These are phyloP conservation scores for Przewalskia tangutica DNA, from an alignment of 257 asterid species.

Conservation along the genomic window DNA sequence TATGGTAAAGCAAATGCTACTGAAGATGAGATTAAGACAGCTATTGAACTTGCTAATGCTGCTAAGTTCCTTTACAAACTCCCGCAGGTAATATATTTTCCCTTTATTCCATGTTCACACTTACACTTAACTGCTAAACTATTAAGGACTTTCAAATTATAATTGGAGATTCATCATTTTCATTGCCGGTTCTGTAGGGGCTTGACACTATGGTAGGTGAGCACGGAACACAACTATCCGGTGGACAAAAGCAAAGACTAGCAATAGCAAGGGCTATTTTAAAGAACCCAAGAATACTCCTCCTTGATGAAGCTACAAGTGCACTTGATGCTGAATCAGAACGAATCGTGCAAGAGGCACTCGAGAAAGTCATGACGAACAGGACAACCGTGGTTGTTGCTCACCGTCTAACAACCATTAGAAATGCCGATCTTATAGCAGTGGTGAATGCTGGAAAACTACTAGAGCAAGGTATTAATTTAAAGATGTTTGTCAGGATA, in stretches of 20 bases:
- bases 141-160: background rate
- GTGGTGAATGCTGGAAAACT: constrained; percentile 63
- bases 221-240: constrained; percentile 73
- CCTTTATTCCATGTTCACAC: background rate
- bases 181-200: constrained; percentile 29
- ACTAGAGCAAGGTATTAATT: constrained; percentile 51
- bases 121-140: background rate
- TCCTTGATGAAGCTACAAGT: constrained; percentile 88
- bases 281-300: constrained; percentile 67
- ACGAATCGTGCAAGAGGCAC: constrained; percentile 64
- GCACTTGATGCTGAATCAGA: constrained; percentile 82
- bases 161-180: background rate
- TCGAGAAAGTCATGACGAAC: constrained; percentile 57
- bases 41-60: constrained; percentile 71
- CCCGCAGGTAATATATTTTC: constrained; percentile 25
- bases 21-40: constrained; percentile 50
- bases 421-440: constrained; percentile 75
- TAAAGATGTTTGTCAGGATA: background rate
- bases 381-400: constrained; percentile 80
- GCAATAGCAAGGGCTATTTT: constrained; percentile 81
- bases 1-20: constrained; percentile 63
- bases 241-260: constrained; percentile 80
- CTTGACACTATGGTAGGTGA: constrained; percentile 81
- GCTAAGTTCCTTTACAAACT: constrained; percentile 63
- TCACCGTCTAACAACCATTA: constrained; percentile 64